Percentiles rank a stretch among this genome's conserved stretches.
Evolutionary conservation across 305 asterid genomes (phyloP).

Genomic region (Salvia sclarea): DNA sequence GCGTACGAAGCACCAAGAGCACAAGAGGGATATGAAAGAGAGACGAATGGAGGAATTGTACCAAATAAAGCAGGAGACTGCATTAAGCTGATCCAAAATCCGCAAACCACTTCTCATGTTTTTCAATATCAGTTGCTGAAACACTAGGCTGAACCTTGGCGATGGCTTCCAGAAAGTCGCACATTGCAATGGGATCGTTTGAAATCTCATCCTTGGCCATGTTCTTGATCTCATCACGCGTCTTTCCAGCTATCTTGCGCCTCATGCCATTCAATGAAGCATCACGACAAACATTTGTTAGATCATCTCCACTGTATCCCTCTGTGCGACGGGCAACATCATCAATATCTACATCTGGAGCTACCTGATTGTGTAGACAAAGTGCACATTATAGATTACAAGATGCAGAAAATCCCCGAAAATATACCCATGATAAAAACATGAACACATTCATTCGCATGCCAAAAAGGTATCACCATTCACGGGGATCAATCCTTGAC

Average conservation of each 20-base stretch:
- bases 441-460: no score
- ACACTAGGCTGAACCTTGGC: slow-evolving; percentile 95
- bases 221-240: slow-evolving; percentile 92
- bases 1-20: not conserved
- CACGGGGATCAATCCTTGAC: no score
- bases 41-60: not conserved
- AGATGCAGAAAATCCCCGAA: not conserved
- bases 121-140: slow-evolving; percentile 88
- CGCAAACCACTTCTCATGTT: slow-evolving; percentile 90
- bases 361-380: slow-evolving; percentile 49
- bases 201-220: slow-evolving; percentile 95
- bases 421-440: not conserved
- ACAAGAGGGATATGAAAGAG: not conserved
- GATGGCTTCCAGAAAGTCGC: slow-evolving; percentile 84
- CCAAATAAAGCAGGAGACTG: not conserved
- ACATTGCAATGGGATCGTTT: slow-evolving; percentile 91
- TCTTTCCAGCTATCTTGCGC: slow-evolving; percentile 94
- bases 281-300: slow-evolving; percentile 91
- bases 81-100: slow-evolving; percentile 89
- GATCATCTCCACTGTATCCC: slow-evolving; percentile 98
- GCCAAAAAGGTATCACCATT: no score
- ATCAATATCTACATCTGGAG: slow-evolving; percentile 84
- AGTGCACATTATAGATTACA: slow-evolving; percentile 9
- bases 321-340: slow-evolving; percentile 90
- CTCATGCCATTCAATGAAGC: slow-evolving; percentile 92